Evolutionary conservation across 2,329 filamentous ascomycete genomes (phyloP).

Genomic region (Fusarium pininemorale): DNA sequence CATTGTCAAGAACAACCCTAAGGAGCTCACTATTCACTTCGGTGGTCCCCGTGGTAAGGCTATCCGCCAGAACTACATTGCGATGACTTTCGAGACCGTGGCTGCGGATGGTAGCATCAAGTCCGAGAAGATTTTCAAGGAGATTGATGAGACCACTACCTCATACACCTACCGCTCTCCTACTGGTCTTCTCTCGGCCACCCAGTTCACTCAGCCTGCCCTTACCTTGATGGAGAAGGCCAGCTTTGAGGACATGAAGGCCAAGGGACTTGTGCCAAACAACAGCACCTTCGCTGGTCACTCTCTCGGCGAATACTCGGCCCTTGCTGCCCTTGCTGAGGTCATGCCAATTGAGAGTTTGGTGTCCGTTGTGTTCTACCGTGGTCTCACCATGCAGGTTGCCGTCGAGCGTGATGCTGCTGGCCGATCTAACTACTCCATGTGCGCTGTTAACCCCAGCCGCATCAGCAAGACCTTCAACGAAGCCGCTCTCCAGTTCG

Average conservation of each 20-base stretch:
- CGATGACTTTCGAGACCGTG: conserved; percentile 99
- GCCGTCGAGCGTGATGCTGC: conserved; percentile 94
- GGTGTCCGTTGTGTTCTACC: conserved; percentile 99
- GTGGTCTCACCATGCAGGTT: conserved; percentile 98
- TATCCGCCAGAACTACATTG: conserved; percentile 99
- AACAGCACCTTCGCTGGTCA: conserved; percentile 98
- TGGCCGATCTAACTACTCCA: conserved; percentile 97
- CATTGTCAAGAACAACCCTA: conserved; percentile 99
- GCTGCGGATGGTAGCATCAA: conserved; percentile 91
- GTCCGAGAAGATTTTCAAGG: conserved; percentile 99
- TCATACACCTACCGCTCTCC: conserved; percentile 98
- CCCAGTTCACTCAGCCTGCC: conserved; percentile 97
- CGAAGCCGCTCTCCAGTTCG: conserved; percentile 95
- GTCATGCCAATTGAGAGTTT: conserved; percentile 99
- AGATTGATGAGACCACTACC: conserved; percentile 89
- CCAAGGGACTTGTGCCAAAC: conserved; percentile 93
- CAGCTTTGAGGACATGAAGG: conserved; percentile 98
- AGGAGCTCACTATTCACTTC: conserved; percentile 98
- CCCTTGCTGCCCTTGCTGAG: conserved; percentile 92
- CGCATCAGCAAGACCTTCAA: conserved; percentile 99
- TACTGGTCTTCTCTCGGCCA: conserved; percentile 92
- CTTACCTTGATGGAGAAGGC: conserved; percentile 99
- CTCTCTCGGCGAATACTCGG: conserved; percentile 98
- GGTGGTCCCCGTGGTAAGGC: conserved; percentile 96
- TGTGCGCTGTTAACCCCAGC: conserved; percentile 99